A percentile compares a stretch with the other conserved stretches of the same genome.
Evolutionary conservation across 306 rosid genomes (phyloP).

Genomic region (Casuarina glauca): DNA sequence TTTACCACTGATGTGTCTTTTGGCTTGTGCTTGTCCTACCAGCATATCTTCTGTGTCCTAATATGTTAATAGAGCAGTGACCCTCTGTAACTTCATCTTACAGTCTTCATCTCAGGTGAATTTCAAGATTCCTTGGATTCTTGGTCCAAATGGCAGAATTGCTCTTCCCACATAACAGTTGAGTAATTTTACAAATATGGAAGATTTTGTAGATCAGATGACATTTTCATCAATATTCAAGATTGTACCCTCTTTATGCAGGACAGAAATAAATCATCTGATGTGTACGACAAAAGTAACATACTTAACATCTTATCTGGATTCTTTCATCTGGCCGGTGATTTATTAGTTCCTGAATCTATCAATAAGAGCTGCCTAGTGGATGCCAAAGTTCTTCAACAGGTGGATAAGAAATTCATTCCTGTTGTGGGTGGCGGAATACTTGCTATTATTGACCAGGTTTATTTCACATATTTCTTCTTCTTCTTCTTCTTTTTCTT

Average conservation of each 20-base stretch:
- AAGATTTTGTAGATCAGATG: constrained; percentile 21
- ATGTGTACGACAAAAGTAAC: constrained; percentile 37
- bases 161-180: constrained; percentile 58
- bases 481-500: background rate
- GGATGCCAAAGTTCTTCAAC: constrained; percentile 75
- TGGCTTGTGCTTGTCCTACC: constrained; percentile 15
- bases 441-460: constrained; percentile 95
- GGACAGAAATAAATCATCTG: constrained; percentile 43
- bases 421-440: constrained; percentile 73
- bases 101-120: constrained; percentile 48
- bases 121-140: constrained; percentile 49
- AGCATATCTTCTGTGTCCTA: constrained; percentile 10
- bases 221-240: constrained; percentile 11
- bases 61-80: constrained; percentile 18
- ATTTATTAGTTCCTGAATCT: constrained; percentile 71
- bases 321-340: constrained; percentile 79
- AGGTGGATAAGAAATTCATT: constrained; percentile 94
- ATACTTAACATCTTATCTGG: constrained; percentile 88
- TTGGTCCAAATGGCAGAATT: constrained; percentile 70
- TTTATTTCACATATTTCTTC: constrained; percentile 24
- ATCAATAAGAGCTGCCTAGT: constrained; percentile 65
- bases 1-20: constrained; percentile 5
- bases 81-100: constrained; percentile 29
- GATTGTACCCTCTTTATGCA: constrained; percentile 38
- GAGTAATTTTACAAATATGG: constrained; percentile 35